These are phyloP conservation scores for Amanita rubescens DNA, from an alignment of 768 basidiomycete species.

Conservation along the genomic window DNA sequence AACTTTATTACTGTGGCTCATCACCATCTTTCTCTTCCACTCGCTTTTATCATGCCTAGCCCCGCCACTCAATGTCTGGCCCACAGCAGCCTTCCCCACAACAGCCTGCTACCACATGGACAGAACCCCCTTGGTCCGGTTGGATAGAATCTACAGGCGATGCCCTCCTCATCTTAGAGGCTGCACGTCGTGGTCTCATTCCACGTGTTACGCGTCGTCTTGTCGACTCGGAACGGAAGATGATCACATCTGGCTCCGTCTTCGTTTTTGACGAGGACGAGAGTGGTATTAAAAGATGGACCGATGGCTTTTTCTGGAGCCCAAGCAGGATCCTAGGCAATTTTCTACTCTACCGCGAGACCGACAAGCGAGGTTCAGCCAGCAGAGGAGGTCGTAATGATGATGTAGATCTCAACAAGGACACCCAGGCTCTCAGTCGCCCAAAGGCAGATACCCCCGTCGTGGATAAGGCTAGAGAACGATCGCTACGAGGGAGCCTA, in stretches of 20 bases:
- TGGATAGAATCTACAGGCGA: slow-evolving; percentile 96
- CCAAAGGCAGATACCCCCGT: slow-evolving; percentile 47
- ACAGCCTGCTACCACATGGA: slow-evolving; percentile 47
- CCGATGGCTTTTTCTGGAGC: slow-evolving; percentile 95
- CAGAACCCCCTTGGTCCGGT: slow-evolving; percentile 87
- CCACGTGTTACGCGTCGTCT: slow-evolving; percentile 89
- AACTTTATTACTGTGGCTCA: slow-evolving; percentile 50
- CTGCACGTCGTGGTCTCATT: slow-evolving; percentile 82
- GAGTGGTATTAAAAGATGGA: slow-evolving; percentile 97
- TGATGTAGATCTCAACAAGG: slow-evolving; percentile 22
- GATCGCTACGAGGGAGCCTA: slow-evolving; percentile 80
- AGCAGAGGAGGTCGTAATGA: slow-evolving; percentile 45
- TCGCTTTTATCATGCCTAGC: slow-evolving; percentile 18
- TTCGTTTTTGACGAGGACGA: slow-evolving; percentile 98
- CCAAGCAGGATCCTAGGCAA: slow-evolving; percentile 91
- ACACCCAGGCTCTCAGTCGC: slow-evolving; percentile 50
- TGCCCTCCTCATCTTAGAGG: slow-evolving; percentile 94
- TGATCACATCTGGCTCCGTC: slow-evolving; percentile 90
- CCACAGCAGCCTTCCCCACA: slow-evolving; percentile 24
- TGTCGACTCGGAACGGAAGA: slow-evolving; percentile 85
- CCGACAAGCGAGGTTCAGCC: slow-evolving; percentile 71
- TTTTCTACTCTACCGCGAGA: slow-evolving; percentile 92
- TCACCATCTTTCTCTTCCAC: slow-evolving; percentile 21
- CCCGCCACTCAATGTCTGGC: slow-evolving; percentile 27
- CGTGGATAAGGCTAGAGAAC: slow-evolving; percentile 69